Conservation (phyloP, 2,329 filamentous ascomycete genomes). For the Fulvia fulva region DNA sequence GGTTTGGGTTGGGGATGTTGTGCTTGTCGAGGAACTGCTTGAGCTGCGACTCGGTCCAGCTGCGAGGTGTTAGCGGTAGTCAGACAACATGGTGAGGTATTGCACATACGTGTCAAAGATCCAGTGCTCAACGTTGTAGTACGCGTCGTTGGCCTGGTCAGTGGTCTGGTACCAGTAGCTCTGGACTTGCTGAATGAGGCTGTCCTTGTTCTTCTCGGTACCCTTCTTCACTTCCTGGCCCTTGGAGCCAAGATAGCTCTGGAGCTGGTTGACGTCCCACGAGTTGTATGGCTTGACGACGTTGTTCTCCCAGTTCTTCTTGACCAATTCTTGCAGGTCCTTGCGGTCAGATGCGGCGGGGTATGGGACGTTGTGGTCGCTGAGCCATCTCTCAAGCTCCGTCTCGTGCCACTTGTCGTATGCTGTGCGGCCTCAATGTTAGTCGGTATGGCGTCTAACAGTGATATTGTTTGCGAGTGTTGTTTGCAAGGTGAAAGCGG, state of each 20-base stretch:
- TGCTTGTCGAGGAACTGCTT: slow-evolving; percentile 91
- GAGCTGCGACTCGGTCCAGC: slow-evolving; percentile 88
- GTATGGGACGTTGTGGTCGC: slow-evolving; percentile 85
- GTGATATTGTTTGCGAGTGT: slow-evolving; percentile 5
- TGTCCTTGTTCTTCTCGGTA: slow-evolving; percentile 65
- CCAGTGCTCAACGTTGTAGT: slow-evolving; percentile 76
- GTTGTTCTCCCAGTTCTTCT: slow-evolving; percentile 80
- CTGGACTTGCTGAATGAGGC: slow-evolving; percentile 66
- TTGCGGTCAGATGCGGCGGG: slow-evolving; percentile 88
- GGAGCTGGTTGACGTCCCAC: slow-evolving; percentile 70
- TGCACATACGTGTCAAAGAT: slow-evolving; percentile 70
- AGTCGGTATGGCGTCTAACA: slow-evolving; percentile 23
- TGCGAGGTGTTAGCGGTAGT: slow-evolving; percentile 44
- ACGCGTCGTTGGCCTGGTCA: slow-evolving; percentile 69
- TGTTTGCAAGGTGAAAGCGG: not conserved
- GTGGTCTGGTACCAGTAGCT: slow-evolving; percentile 73
- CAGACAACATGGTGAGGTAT: not conserved
- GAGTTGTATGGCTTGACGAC: slow-evolving; percentile 70
- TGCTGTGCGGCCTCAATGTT: slow-evolving; percentile 51
- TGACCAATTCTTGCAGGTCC: slow-evolving; percentile 86
- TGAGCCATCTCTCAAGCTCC: slow-evolving; percentile 94
- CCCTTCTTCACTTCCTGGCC: slow-evolving; percentile 66
- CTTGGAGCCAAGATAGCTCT: slow-evolving; percentile 64
- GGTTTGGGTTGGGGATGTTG: slow-evolving; percentile 80
- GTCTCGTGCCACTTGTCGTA: slow-evolving; percentile 99